Conservation (phyloP, 257 asterid genomes). For the Ballota nigra region DNA sequence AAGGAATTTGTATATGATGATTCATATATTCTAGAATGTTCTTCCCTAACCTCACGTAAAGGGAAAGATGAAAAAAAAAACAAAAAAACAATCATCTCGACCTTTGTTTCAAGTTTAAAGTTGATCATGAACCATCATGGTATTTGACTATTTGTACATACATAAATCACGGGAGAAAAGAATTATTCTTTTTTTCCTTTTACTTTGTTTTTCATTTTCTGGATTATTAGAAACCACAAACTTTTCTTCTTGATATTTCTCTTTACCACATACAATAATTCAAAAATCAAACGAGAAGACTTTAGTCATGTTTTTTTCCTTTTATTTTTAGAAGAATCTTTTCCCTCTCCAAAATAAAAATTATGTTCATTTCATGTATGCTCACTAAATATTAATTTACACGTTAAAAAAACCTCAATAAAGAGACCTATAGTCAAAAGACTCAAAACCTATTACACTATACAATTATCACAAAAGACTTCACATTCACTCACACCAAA, state of each 20-base stretch:
- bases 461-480: not conserved
- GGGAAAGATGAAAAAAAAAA: no score
- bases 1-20: not conserved
- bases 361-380: not conserved
- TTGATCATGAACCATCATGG: not conserved
- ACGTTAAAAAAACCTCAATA: no score
- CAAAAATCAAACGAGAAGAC: not conserved
- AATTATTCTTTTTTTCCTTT: not conserved
- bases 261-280: no score
- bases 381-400: no score
- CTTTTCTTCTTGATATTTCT: not conserved
- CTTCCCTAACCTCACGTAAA: no score
- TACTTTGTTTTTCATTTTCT: no score
- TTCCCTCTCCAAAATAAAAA: not conserved
- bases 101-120: not conserved
- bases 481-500: not conserved
- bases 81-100: not conserved
- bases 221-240: not conserved
- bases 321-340: no score
- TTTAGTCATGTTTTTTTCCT: not conserved
- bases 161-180: not conserved
- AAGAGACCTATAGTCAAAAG: not conserved
- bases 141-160: not conserved
- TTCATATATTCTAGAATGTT: not conserved
- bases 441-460: not conserved